Conservation (phyloP, 306 rosid species). For the Datisca glomerata region DNA sequence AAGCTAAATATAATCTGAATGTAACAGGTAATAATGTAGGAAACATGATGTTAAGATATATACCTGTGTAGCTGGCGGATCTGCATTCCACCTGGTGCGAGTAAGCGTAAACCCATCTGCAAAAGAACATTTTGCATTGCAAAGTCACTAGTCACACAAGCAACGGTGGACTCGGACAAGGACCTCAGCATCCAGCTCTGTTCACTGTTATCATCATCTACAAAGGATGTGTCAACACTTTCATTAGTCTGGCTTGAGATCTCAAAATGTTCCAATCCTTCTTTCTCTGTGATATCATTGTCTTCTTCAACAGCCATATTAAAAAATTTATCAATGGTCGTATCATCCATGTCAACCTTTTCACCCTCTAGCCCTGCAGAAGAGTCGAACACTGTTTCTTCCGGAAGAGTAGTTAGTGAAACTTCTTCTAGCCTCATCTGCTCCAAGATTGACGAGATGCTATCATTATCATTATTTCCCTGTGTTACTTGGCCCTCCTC, state of each 20-base stretch:
- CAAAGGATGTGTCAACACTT: constrained; percentile 43
- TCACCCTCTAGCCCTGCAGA: constrained; percentile 13
- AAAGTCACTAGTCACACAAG: constrained; percentile 82
- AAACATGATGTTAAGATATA: constrained; percentile 11
- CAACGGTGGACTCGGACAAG: constrained; percentile 83
- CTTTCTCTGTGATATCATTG: constrained; percentile 15
- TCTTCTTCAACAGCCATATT: constrained; percentile 19
- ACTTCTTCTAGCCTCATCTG: constrained; percentile 44
- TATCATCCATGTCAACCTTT: constrained; percentile 9
- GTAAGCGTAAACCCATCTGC: constrained; percentile 86
- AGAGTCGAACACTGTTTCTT: constrained; percentile 15
- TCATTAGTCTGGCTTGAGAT: constrained; percentile 36
- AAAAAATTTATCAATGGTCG: constrained; percentile 6
- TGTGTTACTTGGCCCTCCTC: constrained; percentile 19
- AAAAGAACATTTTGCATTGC: constrained; percentile 97
- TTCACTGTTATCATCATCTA: constrained; percentile 58
- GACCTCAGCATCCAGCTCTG: constrained; percentile 89
- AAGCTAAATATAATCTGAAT: too few species aligned
- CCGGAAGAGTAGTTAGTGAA: constrained; percentile 21
- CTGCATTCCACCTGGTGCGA: constrained; percentile 92
- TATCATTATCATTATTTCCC: constrained; percentile 28
- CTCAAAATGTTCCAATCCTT: constrained; percentile 35
- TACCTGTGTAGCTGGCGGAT: constrained; percentile 83
- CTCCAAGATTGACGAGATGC: constrained; percentile 30
- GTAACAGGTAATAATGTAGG: too few species aligned